Percentiles rank a stretch among this genome's conserved stretches.
These are phyloP conservation scores for Hypoxylon trugodes DNA, from an alignment of 495 filamentous ascomycete genomes.

Conservation along the genomic window DNA sequence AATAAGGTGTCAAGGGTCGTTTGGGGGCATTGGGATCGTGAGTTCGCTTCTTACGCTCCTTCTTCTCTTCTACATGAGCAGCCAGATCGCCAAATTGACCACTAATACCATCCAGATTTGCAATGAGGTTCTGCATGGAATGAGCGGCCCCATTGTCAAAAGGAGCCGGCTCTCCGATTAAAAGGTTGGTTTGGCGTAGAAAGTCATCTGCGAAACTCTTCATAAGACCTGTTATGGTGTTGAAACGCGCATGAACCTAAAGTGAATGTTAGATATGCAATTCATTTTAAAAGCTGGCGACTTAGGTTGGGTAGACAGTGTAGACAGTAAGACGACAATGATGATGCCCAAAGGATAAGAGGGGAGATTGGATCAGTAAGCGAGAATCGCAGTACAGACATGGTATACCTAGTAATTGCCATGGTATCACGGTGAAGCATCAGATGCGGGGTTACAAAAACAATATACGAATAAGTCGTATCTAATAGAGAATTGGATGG, in stretches of 20 bases:
- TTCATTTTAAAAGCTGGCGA: not conserved
- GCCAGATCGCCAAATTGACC: conserved; percentile 46
- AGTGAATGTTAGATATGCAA: conserved; percentile 37
- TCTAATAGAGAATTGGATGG: not conserved
- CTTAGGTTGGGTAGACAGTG: too few relatives aligned
- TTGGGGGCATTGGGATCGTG: conserved; percentile 95
- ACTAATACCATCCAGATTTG: conserved; percentile 50
- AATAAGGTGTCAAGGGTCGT: conserved; percentile 90
- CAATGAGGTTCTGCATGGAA: conserved; percentile 60
- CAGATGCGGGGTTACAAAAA: not conserved
- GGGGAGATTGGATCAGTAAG: too few relatives aligned
- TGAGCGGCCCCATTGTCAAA: conserved; percentile 55
- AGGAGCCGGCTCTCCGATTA: conserved; percentile 69
- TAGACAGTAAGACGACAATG: not conserved
- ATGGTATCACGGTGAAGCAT: too few relatives aligned
- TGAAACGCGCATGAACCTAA: conserved; percentile 77
- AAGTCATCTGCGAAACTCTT: conserved; percentile 79
- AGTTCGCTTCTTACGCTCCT: conserved; percentile 86
- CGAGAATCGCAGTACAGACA: too few relatives aligned
- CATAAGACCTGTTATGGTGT: conserved; percentile 76
- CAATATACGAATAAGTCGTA: not conserved
- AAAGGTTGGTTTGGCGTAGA: conserved; percentile 79
- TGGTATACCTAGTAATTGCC: too few relatives aligned
- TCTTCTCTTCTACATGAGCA: conserved; percentile 67
- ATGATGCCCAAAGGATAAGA: too few relatives aligned